These are phyloP conservation scores for Tricholomella constricta DNA, from an alignment of 768 basidiomycete species.

Conservation along the genomic window DNA sequence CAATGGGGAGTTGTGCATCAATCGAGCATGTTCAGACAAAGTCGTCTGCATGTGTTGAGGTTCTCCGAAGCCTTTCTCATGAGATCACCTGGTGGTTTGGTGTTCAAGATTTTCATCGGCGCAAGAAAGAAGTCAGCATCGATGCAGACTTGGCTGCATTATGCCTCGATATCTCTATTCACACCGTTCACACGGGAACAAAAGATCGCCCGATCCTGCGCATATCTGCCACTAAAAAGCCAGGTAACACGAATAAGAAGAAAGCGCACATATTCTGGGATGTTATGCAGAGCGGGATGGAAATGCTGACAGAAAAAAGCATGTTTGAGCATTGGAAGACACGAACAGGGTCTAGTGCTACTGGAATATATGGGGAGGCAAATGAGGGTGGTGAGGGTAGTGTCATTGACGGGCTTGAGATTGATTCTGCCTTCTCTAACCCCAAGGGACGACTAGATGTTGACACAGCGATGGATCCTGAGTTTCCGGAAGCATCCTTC, in stretches of 20 bases:
- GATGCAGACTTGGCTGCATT: constrained; percentile 8
- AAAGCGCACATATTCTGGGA: not conserved
- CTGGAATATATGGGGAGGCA: not conserved
- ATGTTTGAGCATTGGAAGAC: constrained; percentile 3
- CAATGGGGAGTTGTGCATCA: constrained; percentile 13
- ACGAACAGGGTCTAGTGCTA: not conserved
- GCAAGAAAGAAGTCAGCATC: constrained; percentile 3
- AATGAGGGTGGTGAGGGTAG: not conserved
- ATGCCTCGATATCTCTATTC: not conserved
- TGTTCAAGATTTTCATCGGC: not conserved
- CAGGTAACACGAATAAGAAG: not conserved
- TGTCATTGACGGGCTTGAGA: not conserved
- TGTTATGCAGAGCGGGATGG: not conserved
- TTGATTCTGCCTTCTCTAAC: not conserved
- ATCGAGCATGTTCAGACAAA: constrained; percentile 16
- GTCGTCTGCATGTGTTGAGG: constrained; percentile 15
- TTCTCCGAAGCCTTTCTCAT: constrained; percentile 3
- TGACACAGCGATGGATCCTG: not conserved
- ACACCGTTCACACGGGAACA: constrained; percentile 1
- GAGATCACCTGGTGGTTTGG: constrained; percentile 4
- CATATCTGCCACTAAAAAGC: not conserved
- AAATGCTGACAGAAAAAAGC: not conserved
- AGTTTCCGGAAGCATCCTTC: not conserved
- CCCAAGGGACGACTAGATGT: not conserved
- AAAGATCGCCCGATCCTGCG: not conserved